Evolutionary conservation across 1,284 basidiomycete species (phyloP), one percentile per base, ranked within the genome.

Genomic region (Ceratobasidium sp.): DNA sequence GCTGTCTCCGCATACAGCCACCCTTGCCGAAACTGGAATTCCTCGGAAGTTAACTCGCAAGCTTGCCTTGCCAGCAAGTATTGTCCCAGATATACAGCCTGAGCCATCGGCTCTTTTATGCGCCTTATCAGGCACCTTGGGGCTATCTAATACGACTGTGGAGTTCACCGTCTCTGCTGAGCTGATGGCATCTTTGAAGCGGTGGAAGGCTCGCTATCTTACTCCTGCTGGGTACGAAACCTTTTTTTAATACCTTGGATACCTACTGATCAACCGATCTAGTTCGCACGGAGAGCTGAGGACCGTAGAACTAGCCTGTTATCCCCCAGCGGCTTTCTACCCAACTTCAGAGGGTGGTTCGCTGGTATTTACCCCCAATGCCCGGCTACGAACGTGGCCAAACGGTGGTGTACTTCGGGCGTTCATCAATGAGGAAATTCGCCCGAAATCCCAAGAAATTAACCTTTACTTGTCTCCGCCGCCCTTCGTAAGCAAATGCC

Each of bases 351-450:
- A 42, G 44, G 40, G 48, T 18, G 21, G 25, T 14, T n/a, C 56
- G 2, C n/a, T 38, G 56, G n/a, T 16, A 14, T 38, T 69, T 16
- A 56, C 53, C 21, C 64, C 64, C 12, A 69, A 69, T 16, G 64
- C 53, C 5, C 64, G 58, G 23, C 33, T 28, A 30, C 36, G 64
- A 21, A 69, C 64, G 7, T 69, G 64, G 64, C 64, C 64, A 25
- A 38, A 69, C 25, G 64, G 51, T 7, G 64, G 64, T n/a, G 28
- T 69, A 28, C 53, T 69, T 12, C 53, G 64, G 53, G 64, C 64
- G 6, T 58, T 69, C 40, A 23, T 69, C 18, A 69, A 69, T 33
- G 6, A 21, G 3, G 53, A 40, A 40, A 40, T 5, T 38, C 25
- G 16, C 12, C 11, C 11, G n/a, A 46, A 42, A 9, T 40, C 30